phyloP scores from a whole-genome alignment of 176 grass and related monocot species.

The Paspalum notatum region DNA sequence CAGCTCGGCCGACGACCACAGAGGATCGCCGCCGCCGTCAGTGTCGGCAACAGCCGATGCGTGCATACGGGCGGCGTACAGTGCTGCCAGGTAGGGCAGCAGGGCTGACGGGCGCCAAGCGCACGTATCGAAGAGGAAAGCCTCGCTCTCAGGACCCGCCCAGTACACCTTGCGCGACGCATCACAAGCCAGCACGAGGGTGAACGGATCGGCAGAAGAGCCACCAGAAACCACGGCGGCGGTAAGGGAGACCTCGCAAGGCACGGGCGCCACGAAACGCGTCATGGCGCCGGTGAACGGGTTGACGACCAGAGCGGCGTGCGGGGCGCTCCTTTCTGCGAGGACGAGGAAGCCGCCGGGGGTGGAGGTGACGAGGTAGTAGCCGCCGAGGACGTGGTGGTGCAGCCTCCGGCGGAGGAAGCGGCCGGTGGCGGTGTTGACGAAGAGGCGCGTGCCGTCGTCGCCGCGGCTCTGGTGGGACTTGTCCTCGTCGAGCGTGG shows the following conservation, averaged over 20 bases:
- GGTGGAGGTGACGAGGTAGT: not conserved
- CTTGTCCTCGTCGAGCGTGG: not conserved
- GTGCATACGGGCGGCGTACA: too few relatives aligned
- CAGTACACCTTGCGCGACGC: not conserved
- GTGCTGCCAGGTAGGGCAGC: too few relatives aligned
- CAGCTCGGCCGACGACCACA: too few relatives aligned
- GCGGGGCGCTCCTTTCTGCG: not conserved
- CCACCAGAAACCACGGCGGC: not conserved
- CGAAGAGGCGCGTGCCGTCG: slow-evolving; percentile 7
- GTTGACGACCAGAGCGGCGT: not conserved
- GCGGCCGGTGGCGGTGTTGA: slow-evolving; percentile 19
- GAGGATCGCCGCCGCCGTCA: too few relatives aligned
- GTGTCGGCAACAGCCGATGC: too few relatives aligned
- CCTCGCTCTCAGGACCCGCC: too few relatives aligned
- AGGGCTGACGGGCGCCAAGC: too few relatives aligned
- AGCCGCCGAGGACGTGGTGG: not conserved
- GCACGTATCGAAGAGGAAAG: not conserved
- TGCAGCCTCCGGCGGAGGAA: not conserved
- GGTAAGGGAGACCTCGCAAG: fast-evolving
- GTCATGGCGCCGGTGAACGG: not conserved
- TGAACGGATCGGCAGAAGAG: too few relatives aligned
- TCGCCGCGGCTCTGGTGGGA: too few relatives aligned
- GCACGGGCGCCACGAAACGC: not conserved
- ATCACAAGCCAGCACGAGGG: not conserved
- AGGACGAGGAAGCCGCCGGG: not conserved